Conservation (phyloP, 371 early-diverging fungal genomes). For the Mortierella sp. region DNA sequence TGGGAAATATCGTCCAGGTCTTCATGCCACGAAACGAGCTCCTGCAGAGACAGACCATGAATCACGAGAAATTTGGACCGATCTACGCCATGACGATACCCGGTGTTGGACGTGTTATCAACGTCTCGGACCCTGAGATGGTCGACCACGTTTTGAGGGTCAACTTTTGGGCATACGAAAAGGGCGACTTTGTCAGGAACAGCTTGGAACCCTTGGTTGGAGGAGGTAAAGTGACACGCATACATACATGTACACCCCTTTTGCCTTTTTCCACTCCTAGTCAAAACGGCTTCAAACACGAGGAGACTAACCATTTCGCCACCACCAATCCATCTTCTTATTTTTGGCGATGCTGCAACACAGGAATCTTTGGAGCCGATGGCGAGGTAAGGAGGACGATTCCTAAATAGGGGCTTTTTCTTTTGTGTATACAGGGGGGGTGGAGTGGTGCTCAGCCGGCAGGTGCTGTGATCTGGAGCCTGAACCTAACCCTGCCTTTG, state of each 20-base stretch:
- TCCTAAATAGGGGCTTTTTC: too few relatives aligned
- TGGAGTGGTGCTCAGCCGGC: too few relatives aligned
- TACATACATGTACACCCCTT: too few relatives aligned
- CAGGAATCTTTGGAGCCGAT: conserved; percentile 79
- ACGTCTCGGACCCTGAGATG: conserved; percentile 28
- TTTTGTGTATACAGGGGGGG: too few relatives aligned
- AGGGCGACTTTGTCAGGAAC: conserved; percentile 21
- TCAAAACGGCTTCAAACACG: too few relatives aligned
- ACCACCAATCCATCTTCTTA: too few relatives aligned
- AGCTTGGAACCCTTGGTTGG: conserved; percentile 28
- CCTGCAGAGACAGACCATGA: conserved; percentile 11
- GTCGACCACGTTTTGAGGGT: conserved; percentile 37
- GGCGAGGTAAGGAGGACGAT: conserved; percentile 55
- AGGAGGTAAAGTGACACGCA: conserved; percentile 3
- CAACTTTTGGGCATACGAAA: conserved; percentile 53
- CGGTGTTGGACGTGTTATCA: conserved; percentile 27
- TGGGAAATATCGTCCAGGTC: conserved; percentile 21
- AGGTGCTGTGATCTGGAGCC: too few relatives aligned
- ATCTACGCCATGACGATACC: conserved; percentile 25
- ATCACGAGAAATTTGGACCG: conserved; percentile 21
- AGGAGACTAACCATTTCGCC: too few relatives aligned
- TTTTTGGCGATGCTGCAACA: too few relatives aligned
- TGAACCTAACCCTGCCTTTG: too few relatives aligned
- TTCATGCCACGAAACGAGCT: conserved; percentile 11
- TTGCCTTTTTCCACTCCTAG: not conserved